Base-by-base conservation (phyloP, 2,329 filamentous ascomycete genomes). In the Ophiocordyceps camponoti-floridani region DNA sequence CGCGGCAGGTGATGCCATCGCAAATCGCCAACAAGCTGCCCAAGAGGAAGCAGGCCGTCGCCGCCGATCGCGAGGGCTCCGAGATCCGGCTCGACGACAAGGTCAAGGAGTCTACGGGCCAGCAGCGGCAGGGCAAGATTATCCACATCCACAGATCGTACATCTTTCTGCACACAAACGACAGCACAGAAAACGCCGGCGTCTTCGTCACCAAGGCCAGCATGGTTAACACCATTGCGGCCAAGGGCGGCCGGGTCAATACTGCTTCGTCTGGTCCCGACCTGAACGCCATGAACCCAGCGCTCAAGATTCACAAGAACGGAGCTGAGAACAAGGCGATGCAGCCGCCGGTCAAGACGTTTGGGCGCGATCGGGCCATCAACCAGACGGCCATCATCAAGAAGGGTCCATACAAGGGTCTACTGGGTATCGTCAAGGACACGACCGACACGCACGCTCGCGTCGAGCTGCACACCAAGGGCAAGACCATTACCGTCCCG, bases 371-470 rank as follows among this genome's bases (percentile, higher is more conserved):
- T 60, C 77, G 79, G 45, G 72, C 91, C 27, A 79, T 96, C 50
- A 88, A 88, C 40, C 89, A 94, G 65, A 95, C 87, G 0, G 87
- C 96, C 41, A 85, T 82, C 44, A 83, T 96, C 56, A 77, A 80
- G 46, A 86, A 82, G 57, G 91, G 91, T 27, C 79, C 82, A 19
- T 87, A 89, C 68, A 98, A 98, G 64, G 89, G 89, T 46, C 71
- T 95, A 40, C 69, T 96, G 40, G 91, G 91, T 53, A 94, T 95
- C 51, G 88, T 98, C 53, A 95, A 94, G 59, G 89, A 96, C 58
- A 83, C 89, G 1, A 94, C 85, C 7, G 88, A 93, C 53, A 76
- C 76, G 4, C 77, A 83, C 55, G 89, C 86, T 28, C 82, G 88
- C 50, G 83, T 98, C 40, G 91, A 98, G 63, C 68, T 98, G 37